These are phyloP conservation scores for Pistacia integerrima DNA, from an alignment of 345 rosid genomes.

Conservation along the genomic window DNA sequence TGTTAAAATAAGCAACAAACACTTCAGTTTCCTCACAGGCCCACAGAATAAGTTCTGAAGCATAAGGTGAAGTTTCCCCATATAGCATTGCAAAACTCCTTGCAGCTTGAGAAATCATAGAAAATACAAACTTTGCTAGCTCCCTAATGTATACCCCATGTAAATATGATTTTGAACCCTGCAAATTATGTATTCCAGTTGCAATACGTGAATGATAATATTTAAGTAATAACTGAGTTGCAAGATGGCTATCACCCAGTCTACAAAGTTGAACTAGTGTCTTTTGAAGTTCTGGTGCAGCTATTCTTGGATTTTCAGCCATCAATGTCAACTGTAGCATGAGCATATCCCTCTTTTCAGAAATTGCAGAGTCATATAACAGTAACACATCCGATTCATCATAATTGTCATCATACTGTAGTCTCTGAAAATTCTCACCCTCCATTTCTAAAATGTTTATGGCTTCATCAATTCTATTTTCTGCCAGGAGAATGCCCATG, in stretches of 20 bases:
- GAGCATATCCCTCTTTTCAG: conserved; percentile 45
- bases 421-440: conserved; percentile 36
- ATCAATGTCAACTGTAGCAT: conserved; percentile 34
- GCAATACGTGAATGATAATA: conserved; percentile 53
- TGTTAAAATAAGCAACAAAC: conserved; percentile 36
- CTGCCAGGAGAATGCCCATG: conserved; percentile 46
- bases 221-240: conserved; percentile 50
- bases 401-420: conserved; percentile 24
- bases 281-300: conserved; percentile 58
- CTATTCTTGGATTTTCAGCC: conserved; percentile 55
- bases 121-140: conserved; percentile 53
- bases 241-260: conserved; percentile 44
- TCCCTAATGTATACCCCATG: conserved; percentile 42
- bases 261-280: conserved; percentile 49
- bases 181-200: conserved; percentile 40
- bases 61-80: conserved; percentile 46
- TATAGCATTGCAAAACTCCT: conserved; percentile 48
- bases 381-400: conserved; percentile 22
- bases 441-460: conserved; percentile 42
- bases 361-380: conserved; percentile 37
- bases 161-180: conserved; percentile 27
- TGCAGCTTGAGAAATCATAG: conserved; percentile 65
- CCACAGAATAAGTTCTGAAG: conserved; percentile 54
- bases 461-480: conserved; percentile 53
- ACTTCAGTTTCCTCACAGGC: conserved; percentile 45